These are phyloP conservation scores for Zygoascus tannicola DNA, from an alignment of 805 yeast genomes.

Conservation along the genomic window DNA sequence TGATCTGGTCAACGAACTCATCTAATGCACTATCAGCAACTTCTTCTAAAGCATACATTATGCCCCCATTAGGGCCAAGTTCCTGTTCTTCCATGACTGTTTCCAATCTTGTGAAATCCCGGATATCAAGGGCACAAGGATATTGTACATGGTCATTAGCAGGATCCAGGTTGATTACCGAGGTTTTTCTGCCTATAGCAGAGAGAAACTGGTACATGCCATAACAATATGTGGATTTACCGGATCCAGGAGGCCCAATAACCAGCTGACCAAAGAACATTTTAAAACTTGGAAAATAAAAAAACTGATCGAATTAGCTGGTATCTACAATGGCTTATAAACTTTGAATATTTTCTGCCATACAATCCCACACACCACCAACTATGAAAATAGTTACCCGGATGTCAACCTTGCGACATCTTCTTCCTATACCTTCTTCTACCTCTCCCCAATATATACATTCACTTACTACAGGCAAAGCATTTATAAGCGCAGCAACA, in stretches of 20 bases:
- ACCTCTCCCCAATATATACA: too few species aligned
- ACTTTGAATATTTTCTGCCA: too few species aligned
- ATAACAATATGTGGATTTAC: slow-evolving; percentile 88
- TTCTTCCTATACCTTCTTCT: too few species aligned
- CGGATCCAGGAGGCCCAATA: slow-evolving; percentile 97
- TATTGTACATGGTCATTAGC: slow-evolving; percentile 69
- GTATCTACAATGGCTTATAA: too few species aligned
- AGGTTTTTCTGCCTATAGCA: slow-evolving; percentile 84
- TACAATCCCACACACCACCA: too few species aligned
- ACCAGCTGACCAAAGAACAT: slow-evolving; percentile 69
- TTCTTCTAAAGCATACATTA: slow-evolving; percentile 76
- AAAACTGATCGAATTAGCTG: too few species aligned
- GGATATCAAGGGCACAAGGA: slow-evolving; percentile 66
- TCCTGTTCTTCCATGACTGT: slow-evolving; percentile 65
- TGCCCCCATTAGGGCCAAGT: slow-evolving; percentile 85
- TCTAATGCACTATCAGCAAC: slow-evolving; percentile 45
- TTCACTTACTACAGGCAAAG: too few species aligned
- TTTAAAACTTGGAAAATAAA: too few species aligned
- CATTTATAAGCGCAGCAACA: too few species aligned
- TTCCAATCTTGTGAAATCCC: slow-evolving; percentile 67
- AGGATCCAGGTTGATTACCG: slow-evolving; percentile 86
- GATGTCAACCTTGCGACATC: too few species aligned
- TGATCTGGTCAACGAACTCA: slow-evolving; percentile 47
- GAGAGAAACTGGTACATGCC: slow-evolving; percentile 88
- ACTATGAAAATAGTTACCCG: too few species aligned